phyloP scores from a whole-genome alignment of 1,284 basidiomycete genomes.

The Puccinia triticina region DNA sequence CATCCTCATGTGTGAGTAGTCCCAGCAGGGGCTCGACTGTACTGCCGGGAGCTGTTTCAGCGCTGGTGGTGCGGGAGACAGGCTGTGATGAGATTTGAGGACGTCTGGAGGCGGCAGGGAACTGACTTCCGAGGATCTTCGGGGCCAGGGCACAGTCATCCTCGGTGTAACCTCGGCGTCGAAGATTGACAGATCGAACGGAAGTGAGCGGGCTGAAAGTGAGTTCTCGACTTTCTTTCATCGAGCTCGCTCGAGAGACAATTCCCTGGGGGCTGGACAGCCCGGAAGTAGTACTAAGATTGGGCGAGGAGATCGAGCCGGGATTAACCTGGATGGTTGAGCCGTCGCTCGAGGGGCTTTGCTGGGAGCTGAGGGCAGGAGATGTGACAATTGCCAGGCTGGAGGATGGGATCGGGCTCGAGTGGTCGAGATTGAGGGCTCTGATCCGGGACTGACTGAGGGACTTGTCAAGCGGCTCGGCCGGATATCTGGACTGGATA shows the following conservation, averaged over 20 bases:
- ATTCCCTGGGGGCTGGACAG: neutral
- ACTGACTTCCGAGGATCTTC: conserved; percentile 18
- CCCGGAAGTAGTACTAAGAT: neutral
- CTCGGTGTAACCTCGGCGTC: conserved; percentile 28
- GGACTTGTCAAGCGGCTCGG: neutral
- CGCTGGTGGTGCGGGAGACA: neutral
- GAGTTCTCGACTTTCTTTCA: conserved; percentile 18
- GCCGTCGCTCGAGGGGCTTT: neutral
- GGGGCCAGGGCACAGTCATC: neutral
- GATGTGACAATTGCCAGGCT: neutral
- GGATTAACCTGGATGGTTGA: neutral
- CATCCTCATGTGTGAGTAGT: neutral
- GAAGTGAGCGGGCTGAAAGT: neutral
- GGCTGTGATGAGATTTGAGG: conserved; percentile 18
- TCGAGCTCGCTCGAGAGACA: conserved; percentile 28
- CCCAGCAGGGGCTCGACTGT: neutral
- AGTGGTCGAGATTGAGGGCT: neutral
- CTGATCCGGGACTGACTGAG: neutral
- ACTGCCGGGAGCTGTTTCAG: neutral
- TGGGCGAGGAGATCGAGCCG: neutral
- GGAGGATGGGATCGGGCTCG: neutral
- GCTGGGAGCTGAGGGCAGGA: neutral
- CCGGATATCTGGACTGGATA: conserved; percentile 4
- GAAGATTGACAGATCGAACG: neutral
- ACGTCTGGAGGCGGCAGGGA: neutral